A percentile compares a stretch with the other conserved stretches of the same genome.
Conservation (phyloP, 306 rosid genomes). For the Cicer bijugum region DNA sequence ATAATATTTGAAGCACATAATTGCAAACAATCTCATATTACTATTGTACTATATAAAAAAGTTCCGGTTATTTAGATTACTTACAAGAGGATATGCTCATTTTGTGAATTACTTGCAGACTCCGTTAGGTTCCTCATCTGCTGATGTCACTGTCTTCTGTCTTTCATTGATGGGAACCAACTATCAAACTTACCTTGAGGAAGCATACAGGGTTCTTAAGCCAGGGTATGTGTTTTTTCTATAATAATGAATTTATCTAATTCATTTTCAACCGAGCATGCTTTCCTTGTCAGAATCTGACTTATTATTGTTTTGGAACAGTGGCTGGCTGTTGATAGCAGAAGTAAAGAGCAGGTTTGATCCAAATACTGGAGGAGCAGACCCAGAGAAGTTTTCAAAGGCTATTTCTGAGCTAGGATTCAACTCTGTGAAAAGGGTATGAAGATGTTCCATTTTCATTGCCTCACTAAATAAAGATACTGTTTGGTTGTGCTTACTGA, state of each 20-base stretch:
- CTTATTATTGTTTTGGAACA: slow-evolving; percentile 42
- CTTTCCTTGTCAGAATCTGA: slow-evolving; percentile 37
- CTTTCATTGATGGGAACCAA: slow-evolving; percentile 96
- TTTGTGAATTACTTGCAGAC: slow-evolving; percentile 52
- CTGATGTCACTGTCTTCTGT: slow-evolving; percentile 85
- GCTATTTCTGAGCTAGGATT: slow-evolving; percentile 81
- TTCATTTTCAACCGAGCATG: neutral
- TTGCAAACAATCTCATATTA: slow-evolving; percentile 3
- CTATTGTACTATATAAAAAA: neutral
- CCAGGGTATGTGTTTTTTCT: slow-evolving; percentile 54
- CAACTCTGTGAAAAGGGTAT: slow-evolving; percentile 60
- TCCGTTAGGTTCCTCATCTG: slow-evolving; percentile 66
- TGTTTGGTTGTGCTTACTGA: slow-evolving; percentile 47
- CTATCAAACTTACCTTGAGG: slow-evolving; percentile 68
- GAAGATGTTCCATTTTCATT: slow-evolving; percentile 32
- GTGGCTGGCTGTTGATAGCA: slow-evolving; percentile 94
- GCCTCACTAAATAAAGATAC: neutral
- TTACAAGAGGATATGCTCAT: slow-evolving; percentile 24
- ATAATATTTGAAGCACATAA: slow-evolving; percentile 21
- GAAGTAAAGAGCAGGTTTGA: slow-evolving; percentile 97
- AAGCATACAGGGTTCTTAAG: slow-evolving; percentile 84
- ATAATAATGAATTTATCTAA: neutral
- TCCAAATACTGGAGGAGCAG: slow-evolving; percentile 87
- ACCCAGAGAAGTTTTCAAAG: slow-evolving; percentile 68
- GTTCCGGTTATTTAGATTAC: neutral